These are phyloP conservation scores for Lactifluus echinatus DNA, from an alignment of 768 basidiomycete species.

Conservation along the genomic window DNA sequence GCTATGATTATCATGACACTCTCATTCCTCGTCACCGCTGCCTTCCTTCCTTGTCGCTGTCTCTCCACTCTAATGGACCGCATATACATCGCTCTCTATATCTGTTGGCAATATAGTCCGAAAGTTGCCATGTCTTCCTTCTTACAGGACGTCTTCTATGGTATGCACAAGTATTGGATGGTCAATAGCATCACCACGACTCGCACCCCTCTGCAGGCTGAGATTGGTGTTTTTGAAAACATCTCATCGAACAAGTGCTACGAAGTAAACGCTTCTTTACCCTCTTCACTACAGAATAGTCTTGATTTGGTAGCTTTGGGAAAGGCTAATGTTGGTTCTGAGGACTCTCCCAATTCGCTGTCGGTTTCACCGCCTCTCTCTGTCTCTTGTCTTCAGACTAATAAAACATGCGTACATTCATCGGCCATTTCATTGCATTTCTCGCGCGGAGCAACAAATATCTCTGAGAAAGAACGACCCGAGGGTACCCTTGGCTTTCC, in stretches of 20 bases:
- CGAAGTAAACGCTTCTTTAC: background rate
- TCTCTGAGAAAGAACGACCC: background rate
- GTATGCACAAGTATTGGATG: conserved; percentile 14
- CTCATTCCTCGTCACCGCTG: conserved; percentile 4
- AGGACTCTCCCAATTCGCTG: background rate
- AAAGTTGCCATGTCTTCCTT: conserved; percentile 12
- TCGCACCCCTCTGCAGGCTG: background rate
- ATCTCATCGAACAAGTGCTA: background rate
- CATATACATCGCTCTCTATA: conserved; percentile 6
- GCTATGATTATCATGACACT: conserved; percentile 6
- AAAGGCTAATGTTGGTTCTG: background rate
- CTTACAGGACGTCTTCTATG: conserved; percentile 3
- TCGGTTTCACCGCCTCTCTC: background rate
- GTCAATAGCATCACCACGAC: background rate
- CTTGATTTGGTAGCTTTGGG: background rate
- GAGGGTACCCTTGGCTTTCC: background rate
- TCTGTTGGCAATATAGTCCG: background rate
- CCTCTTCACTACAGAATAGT: background rate
- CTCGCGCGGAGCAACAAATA: background rate
- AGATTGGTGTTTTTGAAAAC: background rate
- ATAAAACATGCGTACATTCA: background rate
- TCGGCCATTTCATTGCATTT: background rate
- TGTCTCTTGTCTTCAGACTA: background rate
- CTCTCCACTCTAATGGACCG: conserved; percentile 6
- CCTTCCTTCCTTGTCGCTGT: background rate